Evolutionary conservation across 2,329 filamentous ascomycete genomes (phyloP), one percentile per base, ranked within the genome.

Genomic region (Lomentospora prolificans): DNA sequence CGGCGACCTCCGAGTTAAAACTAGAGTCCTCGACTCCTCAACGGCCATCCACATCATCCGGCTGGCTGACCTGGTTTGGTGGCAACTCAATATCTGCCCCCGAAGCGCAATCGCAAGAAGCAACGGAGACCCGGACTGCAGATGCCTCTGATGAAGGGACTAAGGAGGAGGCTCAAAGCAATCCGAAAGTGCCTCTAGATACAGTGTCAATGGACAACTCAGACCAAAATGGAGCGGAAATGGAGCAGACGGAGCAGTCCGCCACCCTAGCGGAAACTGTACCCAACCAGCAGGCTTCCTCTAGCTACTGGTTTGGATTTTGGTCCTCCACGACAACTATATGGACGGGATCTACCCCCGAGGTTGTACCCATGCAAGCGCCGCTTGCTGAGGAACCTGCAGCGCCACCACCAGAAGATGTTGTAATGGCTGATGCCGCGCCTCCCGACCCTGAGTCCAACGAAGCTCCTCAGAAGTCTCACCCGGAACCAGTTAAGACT

Each of bases 31-130:
- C n/a, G 5, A 51, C 25, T 2, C 28, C 25, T 14, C 53, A 55
- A 22, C 27, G 58, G 22, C 65, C 65, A 4, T 57, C 61, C 22
- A 61, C 70, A 22, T 69, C 76, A 5, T 73, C 76, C 25, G 72
- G 77, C 19, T 84, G 80, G 81, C 65, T 82, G 14, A 74, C 77
- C 30, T 83, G 81, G 80, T 69, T 79, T 39, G 65, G 66, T 7
- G 65, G 65, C n/a, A 39, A 60, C 73, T 36, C 50, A 64, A 39
- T 56, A 55, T 2, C 55, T 60, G 10, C 44, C 44, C 46, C 7
- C 27, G 3, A 4, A 48, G 7, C 10, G 24, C 10, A 52, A 24
- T 14, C 36, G 12, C 24, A 54, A 19, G 22, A 22, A 7, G 36
- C 24, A 14, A n/a, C 39, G 14, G 52, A 54, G 14, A 31, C 14